Evolutionary conservation across 148 eudicot species (phyloP).

Genomic region (Rheum nobile): DNA sequence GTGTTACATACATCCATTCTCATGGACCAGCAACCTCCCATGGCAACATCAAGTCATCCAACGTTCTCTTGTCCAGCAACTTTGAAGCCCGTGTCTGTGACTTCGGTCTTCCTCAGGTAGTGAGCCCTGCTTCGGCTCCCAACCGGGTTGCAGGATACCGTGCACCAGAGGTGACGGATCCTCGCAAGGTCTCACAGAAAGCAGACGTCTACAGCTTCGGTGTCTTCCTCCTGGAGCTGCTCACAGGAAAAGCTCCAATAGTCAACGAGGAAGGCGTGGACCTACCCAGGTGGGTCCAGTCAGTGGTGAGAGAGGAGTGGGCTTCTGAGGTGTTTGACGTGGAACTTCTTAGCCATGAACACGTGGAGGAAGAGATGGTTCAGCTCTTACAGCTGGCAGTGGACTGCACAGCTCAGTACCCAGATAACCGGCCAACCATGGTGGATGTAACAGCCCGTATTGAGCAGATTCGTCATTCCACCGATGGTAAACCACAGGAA

Average conservation of each 20-base stretch:
- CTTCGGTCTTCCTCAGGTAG: constrained; percentile 71
- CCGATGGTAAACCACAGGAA: constrained; percentile 14
- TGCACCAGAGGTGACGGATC: constrained; percentile 89
- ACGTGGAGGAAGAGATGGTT: constrained; percentile 88
- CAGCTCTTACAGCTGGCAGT: constrained; percentile 72
- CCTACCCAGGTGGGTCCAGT: constrained; percentile 94
- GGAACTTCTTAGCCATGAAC: constrained; percentile 73
- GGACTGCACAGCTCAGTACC: constrained; percentile 75
- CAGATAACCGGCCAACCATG: constrained; percentile 79
- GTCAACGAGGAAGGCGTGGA: constrained; percentile 86
- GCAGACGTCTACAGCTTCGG: constrained; percentile 94
- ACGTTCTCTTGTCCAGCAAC: constrained; percentile 62
- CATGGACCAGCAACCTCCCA: constrained; percentile 58
- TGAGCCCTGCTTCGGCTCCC: constrained; percentile 45
- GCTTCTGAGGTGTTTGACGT: constrained; percentile 72
- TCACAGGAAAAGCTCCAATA: constrained; percentile 81
- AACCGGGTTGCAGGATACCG: constrained; percentile 81
- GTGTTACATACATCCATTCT: constrained; percentile 68
- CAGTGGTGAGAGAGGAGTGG: constrained; percentile 88
- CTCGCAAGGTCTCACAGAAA: constrained; percentile 63
- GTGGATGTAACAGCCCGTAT: constrained; percentile 38
- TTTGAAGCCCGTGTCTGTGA: constrained; percentile 84
- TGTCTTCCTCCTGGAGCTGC: constrained; percentile 63
- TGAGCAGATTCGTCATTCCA: constrained; percentile 35
- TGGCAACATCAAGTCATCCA: constrained; percentile 89